Base-by-base conservation (phyloP, 192 early-diverging fungal species). In the Mortierella antarctica region DNA sequence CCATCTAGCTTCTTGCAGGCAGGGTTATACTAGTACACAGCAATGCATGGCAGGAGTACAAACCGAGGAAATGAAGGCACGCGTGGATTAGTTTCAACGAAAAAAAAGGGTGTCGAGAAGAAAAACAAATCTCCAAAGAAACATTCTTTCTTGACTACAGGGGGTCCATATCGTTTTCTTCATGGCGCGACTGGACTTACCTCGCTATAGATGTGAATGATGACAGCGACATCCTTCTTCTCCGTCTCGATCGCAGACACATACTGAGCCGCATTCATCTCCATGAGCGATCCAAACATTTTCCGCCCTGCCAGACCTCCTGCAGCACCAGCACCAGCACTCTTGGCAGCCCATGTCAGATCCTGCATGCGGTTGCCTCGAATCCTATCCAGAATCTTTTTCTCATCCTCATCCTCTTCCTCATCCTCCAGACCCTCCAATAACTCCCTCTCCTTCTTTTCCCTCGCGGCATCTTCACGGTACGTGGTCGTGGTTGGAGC, bases 151-250 rank as follows among this genome's bases (percentile, higher is more conserved):
- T 39, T 21, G 7, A n/a, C n/a, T n/a, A n/a, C n/a, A n/a, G n/a
- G n/a, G n/a, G n/a, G n/a, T n/a, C n/a, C n/a, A n/a, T n/a, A n/a
- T n/a, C n/a, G n/a, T n/a, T n/a, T n/a, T n/a, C n/a, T n/a, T n/a
- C n/a, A n/a, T n/a, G n/a, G n/a, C n/a, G n/a, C n/a, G n/a, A n/a
- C n/a, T n/a, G n/a, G n/a, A n/a, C 69, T 67, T 82, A 89, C 83
- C 48, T 88, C 74, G 48, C 79, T 87, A 62, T 84, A 89, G 48
- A 89, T 76, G 67, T 89, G 88, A 13, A 88, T 76, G 46, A 88
- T 61, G 15, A 89, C 79, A 6, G 83, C 81, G 20, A 88, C 83
- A 57, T 84, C 82, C 47, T 67, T 64, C 67, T 77, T 74, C 63
- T 89, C 87, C 15, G 82, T 74, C 23, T 89, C 88, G 65, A 89